Percentiles rank a stretch among this genome's conserved stretches.
Evolutionary conservation across 352 stramenopile species (phyloP).

Genomic region (Globisporangium orthogonon): DNA sequence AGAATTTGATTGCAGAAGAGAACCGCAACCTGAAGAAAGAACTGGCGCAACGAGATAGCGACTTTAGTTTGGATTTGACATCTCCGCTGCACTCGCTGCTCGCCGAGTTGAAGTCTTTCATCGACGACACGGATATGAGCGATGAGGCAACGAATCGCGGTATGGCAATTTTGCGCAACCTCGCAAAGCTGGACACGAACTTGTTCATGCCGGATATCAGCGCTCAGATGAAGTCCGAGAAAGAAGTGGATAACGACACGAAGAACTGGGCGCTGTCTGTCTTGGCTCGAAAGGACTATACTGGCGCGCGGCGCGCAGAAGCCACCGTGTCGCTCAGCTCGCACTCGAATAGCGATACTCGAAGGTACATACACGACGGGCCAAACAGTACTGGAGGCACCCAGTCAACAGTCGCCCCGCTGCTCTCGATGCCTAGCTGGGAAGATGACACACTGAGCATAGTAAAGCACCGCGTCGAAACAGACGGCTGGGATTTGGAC

Average conservation of each 20-base stretch:
- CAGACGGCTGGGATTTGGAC: slow-evolving; percentile 68
- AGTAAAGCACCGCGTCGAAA: slow-evolving; percentile 50
- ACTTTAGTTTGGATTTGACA: slow-evolving; percentile 69
- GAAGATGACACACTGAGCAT: slow-evolving; percentile 39
- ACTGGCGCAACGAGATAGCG: slow-evolving; percentile 60
- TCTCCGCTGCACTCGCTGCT: slow-evolving; percentile 67
- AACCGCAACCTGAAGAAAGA: slow-evolving; percentile 77
- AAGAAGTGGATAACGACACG: slow-evolving; percentile 73
- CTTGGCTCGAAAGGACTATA: slow-evolving; percentile 67
- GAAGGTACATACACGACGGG: slow-evolving; percentile 50
- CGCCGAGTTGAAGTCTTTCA: slow-evolving; percentile 69
- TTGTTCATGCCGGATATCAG: slow-evolving; percentile 77
- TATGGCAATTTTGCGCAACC: slow-evolving; percentile 55
- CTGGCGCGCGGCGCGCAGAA: slow-evolving; percentile 38
- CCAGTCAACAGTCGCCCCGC: slow-evolving; percentile 22
- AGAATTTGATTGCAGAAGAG: slow-evolving; percentile 77
- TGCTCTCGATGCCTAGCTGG: slow-evolving; percentile 52
- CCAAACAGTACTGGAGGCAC: slow-evolving; percentile 19
- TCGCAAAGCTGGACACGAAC: slow-evolving; percentile 76
- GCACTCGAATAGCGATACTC: slow-evolving; percentile 60
- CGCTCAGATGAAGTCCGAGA: slow-evolving; percentile 75
- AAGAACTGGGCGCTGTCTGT: slow-evolving; percentile 81
- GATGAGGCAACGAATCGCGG: slow-evolving; percentile 44
- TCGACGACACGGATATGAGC: slow-evolving; percentile 63
- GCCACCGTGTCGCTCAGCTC: slow-evolving; percentile 60